A percentile compares a stretch with the other conserved stretches of the same genome.
phyloP scores from a whole-genome alignment of 768 basidiomycete genomes.

The Dacryopinax spathularia region DNA sequence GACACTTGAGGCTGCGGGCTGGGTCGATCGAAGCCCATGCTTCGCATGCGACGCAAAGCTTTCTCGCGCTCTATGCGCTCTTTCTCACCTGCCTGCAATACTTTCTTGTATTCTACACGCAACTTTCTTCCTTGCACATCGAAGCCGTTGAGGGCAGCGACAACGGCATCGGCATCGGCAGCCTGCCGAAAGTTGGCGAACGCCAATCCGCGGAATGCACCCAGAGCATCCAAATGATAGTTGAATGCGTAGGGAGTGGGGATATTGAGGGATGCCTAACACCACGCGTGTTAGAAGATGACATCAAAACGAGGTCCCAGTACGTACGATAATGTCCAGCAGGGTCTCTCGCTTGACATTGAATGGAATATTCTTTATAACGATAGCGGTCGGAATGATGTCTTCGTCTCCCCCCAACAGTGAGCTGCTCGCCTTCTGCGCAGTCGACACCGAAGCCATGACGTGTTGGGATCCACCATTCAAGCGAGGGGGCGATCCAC shows the following conservation, averaged over 20 bases:
- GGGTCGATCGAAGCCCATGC: conserved; percentile 78
- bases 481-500: neutral
- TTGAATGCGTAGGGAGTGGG: conserved; percentile 99
- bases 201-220: conserved; percentile 90
- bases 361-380: conserved; percentile 99
- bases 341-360: conserved; percentile 94
- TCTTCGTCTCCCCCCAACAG: conserved; percentile 48
- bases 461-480: neutral
- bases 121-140: conserved; percentile 94
- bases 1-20: conserved; percentile 29
- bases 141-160: conserved; percentile 89
- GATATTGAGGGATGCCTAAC: conserved; percentile 74
- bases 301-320: neutral
- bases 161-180: conserved; percentile 85
- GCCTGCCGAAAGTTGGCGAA: conserved; percentile 96
- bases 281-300: neutral
- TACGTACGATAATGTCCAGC: conserved; percentile 84
- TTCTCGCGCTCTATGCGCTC: conserved; percentile 98
- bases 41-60: conserved; percentile 93
- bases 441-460: neutral
- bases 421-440: neutral
- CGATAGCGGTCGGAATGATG: conserved; percentile 95
- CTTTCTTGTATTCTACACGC: conserved; percentile 98
- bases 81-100: conserved; percentile 97
- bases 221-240: conserved; percentile 93